These are phyloP conservation scores for Kodamaea leandrae DNA, from an alignment of 805 yeast genomes.

Conservation along the genomic window DNA sequence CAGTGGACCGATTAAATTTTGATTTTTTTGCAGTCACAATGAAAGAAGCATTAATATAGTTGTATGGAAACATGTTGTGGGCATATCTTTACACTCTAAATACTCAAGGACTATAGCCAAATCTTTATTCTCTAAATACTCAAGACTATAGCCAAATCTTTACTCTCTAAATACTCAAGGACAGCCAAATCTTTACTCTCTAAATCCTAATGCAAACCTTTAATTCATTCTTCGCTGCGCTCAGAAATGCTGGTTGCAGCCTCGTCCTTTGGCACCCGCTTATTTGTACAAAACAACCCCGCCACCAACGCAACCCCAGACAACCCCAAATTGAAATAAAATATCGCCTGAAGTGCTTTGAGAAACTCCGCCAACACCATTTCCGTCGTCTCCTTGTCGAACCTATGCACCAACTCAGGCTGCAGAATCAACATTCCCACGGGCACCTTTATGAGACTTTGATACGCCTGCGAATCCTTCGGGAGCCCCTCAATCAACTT, in stretches of 20 bases:
- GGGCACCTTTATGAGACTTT: constrained; percentile 13
- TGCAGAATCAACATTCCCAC: constrained; percentile 19
- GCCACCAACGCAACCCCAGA: constrained; percentile 43
- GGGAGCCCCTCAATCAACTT: constrained; percentile 31
- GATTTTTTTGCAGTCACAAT: too few relatives aligned
- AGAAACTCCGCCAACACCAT: constrained; percentile 31
- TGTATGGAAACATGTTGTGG: too few relatives aligned
- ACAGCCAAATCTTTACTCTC: too few relatives aligned
- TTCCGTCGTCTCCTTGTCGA: constrained; percentile 22
- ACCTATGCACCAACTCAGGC: constrained; percentile 25
- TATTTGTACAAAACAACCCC: constrained; percentile 66
- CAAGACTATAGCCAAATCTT: too few relatives aligned
- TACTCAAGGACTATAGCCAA: too few relatives aligned
- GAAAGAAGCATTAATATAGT: too few relatives aligned
- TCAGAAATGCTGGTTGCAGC: constrained; percentile 15
- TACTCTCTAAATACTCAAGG: too few relatives aligned
- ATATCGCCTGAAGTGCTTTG: constrained; percentile 30
- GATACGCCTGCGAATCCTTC: constrained; percentile 12
- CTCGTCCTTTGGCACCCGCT: constrained; percentile 8
- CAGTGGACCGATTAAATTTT: too few relatives aligned
- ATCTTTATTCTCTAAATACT: too few relatives aligned
- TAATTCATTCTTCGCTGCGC: too few relatives aligned
- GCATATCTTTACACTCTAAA: too few relatives aligned
- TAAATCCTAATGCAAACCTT: constrained; percentile 12
- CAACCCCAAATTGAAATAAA: constrained; percentile 36